A percentile compares a stretch with the other conserved stretches of the same genome.
Conservation (phyloP, 805 yeast species). For the Kodamaea laetipori region DNA sequence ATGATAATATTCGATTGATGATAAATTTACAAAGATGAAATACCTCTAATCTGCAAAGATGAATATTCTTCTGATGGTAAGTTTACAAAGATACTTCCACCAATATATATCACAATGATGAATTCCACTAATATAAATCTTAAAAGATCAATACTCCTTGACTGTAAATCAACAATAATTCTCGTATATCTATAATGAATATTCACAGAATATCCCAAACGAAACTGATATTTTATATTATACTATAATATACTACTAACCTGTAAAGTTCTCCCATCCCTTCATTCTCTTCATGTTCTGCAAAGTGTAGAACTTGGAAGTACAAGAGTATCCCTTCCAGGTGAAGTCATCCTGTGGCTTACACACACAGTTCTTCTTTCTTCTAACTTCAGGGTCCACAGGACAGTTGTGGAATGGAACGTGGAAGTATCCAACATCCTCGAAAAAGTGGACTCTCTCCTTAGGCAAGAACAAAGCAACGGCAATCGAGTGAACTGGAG, state of each 20-base stretch:
- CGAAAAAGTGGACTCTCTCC: conserved; percentile 73
- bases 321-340: conserved; percentile 74
- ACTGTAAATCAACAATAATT: no score
- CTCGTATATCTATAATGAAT: no score
- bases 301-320: conserved; percentile 59
- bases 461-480: conserved; percentile 75
- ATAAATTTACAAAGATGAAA: no score
- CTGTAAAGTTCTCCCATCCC: conserved; percentile 70
- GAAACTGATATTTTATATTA: no score
- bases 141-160: no score
- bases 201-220: no score
- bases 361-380: conserved; percentile 69
- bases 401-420: conserved; percentile 85
- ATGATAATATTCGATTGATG: no score
- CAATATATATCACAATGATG: no score
- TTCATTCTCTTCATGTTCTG: conserved; percentile 59
- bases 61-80: no score
- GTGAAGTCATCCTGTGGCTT: conserved; percentile 73
- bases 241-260: conserved; percentile 33
- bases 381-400: conserved; percentile 58
- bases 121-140: no score
- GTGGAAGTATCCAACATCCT: conserved; percentile 83
- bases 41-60: no score
- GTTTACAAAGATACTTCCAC: no score
- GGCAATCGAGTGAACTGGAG: conserved; percentile 89